Evolutionary conservation across 495 filamentous ascomycete species (phyloP), one percentile per base, ranked within the genome.

Genomic region (Aspergillus haitiensis): DNA sequence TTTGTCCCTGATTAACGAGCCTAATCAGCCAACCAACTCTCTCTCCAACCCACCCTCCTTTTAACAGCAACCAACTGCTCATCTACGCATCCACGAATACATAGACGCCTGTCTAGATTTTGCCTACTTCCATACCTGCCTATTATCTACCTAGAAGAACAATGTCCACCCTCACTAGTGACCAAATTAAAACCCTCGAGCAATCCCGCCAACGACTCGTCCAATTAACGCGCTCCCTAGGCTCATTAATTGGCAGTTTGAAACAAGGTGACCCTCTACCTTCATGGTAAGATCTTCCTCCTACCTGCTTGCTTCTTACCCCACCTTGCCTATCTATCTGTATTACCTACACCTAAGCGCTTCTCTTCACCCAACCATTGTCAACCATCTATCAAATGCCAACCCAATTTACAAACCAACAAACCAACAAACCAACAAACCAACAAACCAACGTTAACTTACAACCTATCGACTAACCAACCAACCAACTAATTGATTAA

Each of bases 171-270:
- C 72, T 70, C 58, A 73, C 63, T 11, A 64, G 67, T 49, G 85
- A 88, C 15, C 88, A 93, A 61, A 78, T 90, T 52, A 87, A 87
- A 75, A 79, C 82, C 58, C 81, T 95, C 49, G 90, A 95, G 64
- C 79, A 88, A 68, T 83, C 88, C 42, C 86, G 89, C 44, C 87
- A 88, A 64, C 83, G 89, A 12, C 83, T 92, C 42, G 75, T 75
- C 36, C 87, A 90, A 65, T 81, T 95, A 39, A 83, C 82, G 13
- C 83, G 77, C 68, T 88, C 83, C 64, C 79, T 95, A 11, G 75
- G 62, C 50, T 86, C 84, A n/a, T 75, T 92, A 31, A 81, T 82
- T 59, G 60, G 64, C 58, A 78, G 81, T 59, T 64, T 88, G 49
- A 74, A 79, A 58, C 72, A 74, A 61, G 76, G 72, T 61, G 80